Evolutionary conservation across 306 rosid genomes (phyloP).

Genomic region (Betula pendula): DNA sequence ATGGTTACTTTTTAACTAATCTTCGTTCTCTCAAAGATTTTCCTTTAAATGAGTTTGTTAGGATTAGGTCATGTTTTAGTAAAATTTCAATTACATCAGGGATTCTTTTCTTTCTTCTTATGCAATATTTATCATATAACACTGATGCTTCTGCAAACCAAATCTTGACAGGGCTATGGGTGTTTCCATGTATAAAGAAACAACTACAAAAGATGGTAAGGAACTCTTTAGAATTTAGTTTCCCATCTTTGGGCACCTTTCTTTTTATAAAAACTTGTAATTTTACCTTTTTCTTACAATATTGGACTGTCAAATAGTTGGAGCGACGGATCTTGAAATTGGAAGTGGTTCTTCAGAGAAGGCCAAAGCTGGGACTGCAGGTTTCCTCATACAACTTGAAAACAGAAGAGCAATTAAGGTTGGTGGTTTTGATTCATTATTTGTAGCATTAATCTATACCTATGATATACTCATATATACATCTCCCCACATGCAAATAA

Average conservation of each 20-base stretch:
- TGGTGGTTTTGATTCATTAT: constrained; percentile 5
- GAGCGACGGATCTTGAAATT: constrained; percentile 44
- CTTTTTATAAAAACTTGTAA: constrained; percentile 13
- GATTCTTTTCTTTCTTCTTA: background rate
- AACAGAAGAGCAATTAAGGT: constrained; percentile 80
- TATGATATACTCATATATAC: background rate
- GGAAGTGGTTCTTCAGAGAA: constrained; percentile 34
- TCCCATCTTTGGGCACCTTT: background rate
- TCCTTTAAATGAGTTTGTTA: background rate
- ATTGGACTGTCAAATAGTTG: constrained; percentile 31
- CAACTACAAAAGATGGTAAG: constrained; percentile 42
- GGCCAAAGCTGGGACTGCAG: constrained; percentile 74
- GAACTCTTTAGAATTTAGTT: constrained; percentile 9
- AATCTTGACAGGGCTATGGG: constrained; percentile 40
- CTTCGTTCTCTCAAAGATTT: background rate
- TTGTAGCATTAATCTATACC: background rate
- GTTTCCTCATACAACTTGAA: constrained; percentile 74
- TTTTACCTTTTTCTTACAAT: constrained; percentile 8
- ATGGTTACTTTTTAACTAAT: background rate
- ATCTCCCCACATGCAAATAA: background rate
- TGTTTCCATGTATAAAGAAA: constrained; percentile 25
- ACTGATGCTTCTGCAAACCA: constrained; percentile 18
- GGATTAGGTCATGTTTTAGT: background rate
- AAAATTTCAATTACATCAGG: background rate
- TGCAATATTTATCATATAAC: background rate